phyloP scores from a whole-genome alignment of 148 eudicot genomes.

The Gaultheria prostrata region DNA sequence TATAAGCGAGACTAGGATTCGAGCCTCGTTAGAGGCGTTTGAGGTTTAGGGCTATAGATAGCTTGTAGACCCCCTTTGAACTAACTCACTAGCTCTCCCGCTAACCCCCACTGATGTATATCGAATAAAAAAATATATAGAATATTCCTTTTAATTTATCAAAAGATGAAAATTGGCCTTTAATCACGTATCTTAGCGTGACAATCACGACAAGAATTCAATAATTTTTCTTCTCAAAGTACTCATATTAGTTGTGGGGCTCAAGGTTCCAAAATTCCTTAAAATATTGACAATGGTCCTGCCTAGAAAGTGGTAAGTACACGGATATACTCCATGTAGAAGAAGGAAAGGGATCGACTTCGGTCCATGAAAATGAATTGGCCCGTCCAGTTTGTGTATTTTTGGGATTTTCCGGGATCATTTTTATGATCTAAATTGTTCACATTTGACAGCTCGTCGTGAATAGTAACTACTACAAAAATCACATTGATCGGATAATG shows the following conservation, averaged over 20 bases:
- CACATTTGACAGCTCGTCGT: not conserved
- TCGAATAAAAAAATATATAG: too few species aligned
- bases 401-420: not conserved
- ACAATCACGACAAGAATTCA: not conserved
- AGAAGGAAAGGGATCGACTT: not conserved
- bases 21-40: too few species aligned
- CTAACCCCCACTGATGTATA: too few species aligned
- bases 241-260: constrained; percentile 1
- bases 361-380: not conserved
- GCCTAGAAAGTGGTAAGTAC: not conserved
- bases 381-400: not conserved
- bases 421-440: not conserved
- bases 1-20: too few species aligned
- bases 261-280: not conserved
- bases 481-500: not conserved
- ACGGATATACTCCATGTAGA: not conserved
- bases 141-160: not conserved
- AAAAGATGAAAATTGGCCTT: not conserved
- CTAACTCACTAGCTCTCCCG: too few species aligned
- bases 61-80: too few species aligned
- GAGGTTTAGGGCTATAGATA: too few species aligned
- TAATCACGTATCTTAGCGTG: constrained; percentile 8
- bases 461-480: not conserved
- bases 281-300: not conserved
- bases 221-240: not conserved